These are phyloP conservation scores for Leishmania gerbilli DNA, from an alignment of 208 protist genomes.

Conservation along the genomic window DNA sequence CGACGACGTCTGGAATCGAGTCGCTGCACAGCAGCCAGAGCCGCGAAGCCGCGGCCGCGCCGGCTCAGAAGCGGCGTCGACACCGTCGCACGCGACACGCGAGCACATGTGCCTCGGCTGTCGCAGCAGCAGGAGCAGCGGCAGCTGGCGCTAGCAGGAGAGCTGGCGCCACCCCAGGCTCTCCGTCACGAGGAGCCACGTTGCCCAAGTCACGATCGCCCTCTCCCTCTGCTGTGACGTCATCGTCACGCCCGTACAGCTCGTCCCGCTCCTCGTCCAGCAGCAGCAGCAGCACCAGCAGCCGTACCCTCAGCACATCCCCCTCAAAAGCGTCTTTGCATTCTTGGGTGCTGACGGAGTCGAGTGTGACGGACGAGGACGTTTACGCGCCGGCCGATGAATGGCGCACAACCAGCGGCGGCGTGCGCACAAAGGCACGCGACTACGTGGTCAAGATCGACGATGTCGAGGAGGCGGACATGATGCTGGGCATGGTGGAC, in stretches of 20 bases:
- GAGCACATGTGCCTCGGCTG: neutral
- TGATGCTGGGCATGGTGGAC: conserved; percentile 78
- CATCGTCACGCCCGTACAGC: neutral
- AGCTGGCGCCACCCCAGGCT: neutral
- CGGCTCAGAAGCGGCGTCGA: neutral
- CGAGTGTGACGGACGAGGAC: conserved; percentile 33
- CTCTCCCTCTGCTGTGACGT: neutral
- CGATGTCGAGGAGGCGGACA: conserved; percentile 89
- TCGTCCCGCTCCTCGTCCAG: conserved; percentile 13
- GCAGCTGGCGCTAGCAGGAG: neutral
- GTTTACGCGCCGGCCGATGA: conserved; percentile 34
- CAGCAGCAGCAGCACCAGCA: conserved; percentile 2
- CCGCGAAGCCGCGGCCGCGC: neutral
- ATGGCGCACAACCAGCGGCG: conserved; percentile 24
- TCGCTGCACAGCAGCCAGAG: conserved; percentile 5
- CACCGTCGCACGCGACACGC: neutral
- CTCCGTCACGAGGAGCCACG: neutral
- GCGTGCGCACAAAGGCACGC: conserved; percentile 25
- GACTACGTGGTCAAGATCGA: conserved; percentile 89
- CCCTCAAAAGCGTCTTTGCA: conserved; percentile 14
- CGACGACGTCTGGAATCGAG: neutral
- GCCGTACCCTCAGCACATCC: conserved; percentile 1
- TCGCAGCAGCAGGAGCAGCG: neutral
- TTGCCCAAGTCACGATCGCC: neutral
- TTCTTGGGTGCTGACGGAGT: conserved; percentile 33